Evolutionary conservation across 2,329 filamentous ascomycete species (phyloP).

Genomic region (Colletotrichum navitas): DNA sequence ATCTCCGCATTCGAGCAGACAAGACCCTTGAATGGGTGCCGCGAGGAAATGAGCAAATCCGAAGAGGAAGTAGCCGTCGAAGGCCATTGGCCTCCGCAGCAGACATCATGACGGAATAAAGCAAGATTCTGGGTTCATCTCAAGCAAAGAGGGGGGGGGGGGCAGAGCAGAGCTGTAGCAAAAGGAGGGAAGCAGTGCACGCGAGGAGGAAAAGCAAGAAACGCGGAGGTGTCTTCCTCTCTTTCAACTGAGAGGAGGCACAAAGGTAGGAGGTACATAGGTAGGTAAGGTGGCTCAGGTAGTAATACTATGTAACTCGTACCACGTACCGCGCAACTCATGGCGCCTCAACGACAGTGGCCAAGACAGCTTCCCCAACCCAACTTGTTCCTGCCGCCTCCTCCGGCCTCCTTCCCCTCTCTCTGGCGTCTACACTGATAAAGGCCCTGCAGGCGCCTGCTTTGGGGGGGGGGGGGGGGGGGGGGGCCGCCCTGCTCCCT

Average conservation of each 20-base stretch:
- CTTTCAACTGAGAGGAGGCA: background rate
- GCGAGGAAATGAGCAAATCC: conserved; percentile 43
- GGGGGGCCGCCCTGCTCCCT: conserved; percentile 37
- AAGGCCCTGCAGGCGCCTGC: conserved; percentile 30
- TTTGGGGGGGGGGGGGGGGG: no score
- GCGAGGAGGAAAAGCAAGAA: background rate
- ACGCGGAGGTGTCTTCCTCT: background rate
- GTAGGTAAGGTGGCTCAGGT: background rate
- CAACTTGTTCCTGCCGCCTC: background rate
- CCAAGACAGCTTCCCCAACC: conserved; percentile 27
- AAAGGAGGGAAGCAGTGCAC: background rate
- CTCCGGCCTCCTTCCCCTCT: conserved; percentile 8
- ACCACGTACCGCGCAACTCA: no score
- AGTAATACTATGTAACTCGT: background rate
- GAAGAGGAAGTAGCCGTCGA: conserved; percentile 44
- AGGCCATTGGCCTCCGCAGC: conserved; percentile 45
- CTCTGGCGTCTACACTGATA: conserved; percentile 11
- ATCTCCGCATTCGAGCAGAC: conserved; percentile 45
- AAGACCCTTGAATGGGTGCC: conserved; percentile 47
- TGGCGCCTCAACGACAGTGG: background rate
- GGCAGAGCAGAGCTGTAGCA: background rate
- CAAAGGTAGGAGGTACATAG: background rate
- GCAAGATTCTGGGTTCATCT: conserved; percentile 15
- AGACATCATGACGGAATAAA: conserved; percentile 32
- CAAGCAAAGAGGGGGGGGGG: background rate